Percentiles rank a stretch among this genome's conserved stretches.
Conservation (phyloP, 306 rosid species). For the Vigna trinervia region DNA sequence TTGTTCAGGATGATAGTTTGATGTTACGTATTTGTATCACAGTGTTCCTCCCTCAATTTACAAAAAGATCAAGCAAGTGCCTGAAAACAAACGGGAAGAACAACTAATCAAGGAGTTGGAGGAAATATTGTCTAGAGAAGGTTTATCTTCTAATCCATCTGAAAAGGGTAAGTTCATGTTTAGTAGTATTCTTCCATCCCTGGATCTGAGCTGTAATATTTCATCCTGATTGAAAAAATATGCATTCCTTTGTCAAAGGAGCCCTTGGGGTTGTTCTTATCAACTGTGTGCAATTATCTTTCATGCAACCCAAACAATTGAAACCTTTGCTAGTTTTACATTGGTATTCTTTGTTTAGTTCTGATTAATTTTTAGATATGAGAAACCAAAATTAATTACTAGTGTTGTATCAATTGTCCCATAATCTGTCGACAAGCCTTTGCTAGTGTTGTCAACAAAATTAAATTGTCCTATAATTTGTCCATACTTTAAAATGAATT, state of each 20-base stretch:
- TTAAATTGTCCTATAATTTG: not conserved
- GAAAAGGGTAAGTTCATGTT: slow-evolving; percentile 76
- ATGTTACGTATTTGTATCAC: slow-evolving; percentile 49
- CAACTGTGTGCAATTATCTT: slow-evolving; percentile 21
- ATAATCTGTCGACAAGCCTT: no score
- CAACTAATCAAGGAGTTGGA: slow-evolving; percentile 82
- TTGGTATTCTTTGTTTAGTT: slow-evolving; percentile 18
- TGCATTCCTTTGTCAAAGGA: slow-evolving; percentile 19
- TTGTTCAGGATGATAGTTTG: slow-evolving; percentile 42
- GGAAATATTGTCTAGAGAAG: slow-evolving; percentile 88
- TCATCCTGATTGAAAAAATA: slow-evolving; percentile 41
- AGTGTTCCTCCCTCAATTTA: slow-evolving; percentile 85
- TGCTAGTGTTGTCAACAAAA: no score
- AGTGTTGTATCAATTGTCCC: not conserved
- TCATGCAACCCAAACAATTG: slow-evolving; percentile 1
- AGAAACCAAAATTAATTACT: slow-evolving; percentile 17
- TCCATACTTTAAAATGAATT: not conserved
- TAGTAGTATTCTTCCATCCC: slow-evolving; percentile 26
- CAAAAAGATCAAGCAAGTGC: slow-evolving; percentile 87
- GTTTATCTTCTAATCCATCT: slow-evolving; percentile 79
- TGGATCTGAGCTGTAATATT: slow-evolving; percentile 34
- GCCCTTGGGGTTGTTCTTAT: slow-evolving; percentile 29
- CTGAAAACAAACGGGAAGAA: slow-evolving; percentile 85
- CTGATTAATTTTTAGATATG: not conserved
- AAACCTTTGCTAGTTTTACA: slow-evolving; percentile 33